These are phyloP conservation scores for Wickerhamomyces chambardii DNA, from an alignment of 805 yeast species.

Conservation along the genomic window DNA sequence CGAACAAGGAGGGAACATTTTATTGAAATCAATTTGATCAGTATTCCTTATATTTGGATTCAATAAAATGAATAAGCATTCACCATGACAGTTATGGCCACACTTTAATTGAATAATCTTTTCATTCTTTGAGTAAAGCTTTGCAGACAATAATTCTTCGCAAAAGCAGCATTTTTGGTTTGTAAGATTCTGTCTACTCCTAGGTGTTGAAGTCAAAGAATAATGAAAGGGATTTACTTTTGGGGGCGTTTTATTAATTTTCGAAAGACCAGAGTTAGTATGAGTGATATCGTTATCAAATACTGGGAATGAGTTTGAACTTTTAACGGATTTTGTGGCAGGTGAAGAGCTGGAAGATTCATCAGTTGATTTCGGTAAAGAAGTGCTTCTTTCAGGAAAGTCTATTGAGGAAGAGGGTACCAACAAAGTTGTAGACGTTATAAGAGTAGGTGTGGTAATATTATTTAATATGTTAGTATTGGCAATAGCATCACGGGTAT, in stretches of 20 bases:
- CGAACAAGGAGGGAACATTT: conserved; percentile 15
- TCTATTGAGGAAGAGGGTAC: too few species aligned
- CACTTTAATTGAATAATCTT: conserved; percentile 28
- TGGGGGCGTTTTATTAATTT: conserved; percentile 4
- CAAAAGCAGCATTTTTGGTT: conserved; percentile 30
- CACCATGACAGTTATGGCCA: conserved; percentile 37
- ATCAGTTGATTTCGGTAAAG: neutral
- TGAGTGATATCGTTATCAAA: too few species aligned
- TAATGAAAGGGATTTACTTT: conserved; percentile 11
- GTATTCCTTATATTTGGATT: neutral
- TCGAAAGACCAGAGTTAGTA: too few species aligned
- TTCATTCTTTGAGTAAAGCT: conserved; percentile 23
- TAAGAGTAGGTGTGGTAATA: neutral
- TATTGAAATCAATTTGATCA: conserved; percentile 5
- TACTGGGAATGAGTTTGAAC: too few species aligned
- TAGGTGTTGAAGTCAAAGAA: conserved; percentile 7
- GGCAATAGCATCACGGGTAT: too few species aligned
- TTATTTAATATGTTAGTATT: too few species aligned
- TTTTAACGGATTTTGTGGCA: too few species aligned
- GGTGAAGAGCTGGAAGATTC: too few species aligned
- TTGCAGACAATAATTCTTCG: conserved; percentile 28
- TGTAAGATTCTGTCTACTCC: conserved; percentile 9
- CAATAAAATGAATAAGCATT: conserved; percentile 26
- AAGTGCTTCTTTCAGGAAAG: neutral
- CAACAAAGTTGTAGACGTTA: too few species aligned